These are phyloP conservation scores for Neurospora cerealis DNA, from an alignment of 495 filamentous ascomycete genomes.

Conservation along the genomic window DNA sequence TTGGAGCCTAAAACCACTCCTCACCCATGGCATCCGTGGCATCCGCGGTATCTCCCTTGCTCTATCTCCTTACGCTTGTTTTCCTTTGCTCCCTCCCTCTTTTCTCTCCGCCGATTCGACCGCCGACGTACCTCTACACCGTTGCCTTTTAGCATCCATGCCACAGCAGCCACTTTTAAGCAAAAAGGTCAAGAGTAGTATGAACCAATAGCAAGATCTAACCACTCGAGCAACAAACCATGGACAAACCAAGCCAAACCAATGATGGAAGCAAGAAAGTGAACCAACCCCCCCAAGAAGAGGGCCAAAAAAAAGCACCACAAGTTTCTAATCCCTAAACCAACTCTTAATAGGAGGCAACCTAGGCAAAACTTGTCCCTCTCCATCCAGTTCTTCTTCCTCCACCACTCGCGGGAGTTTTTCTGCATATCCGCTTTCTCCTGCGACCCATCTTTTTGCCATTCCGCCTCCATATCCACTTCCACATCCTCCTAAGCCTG, in stretches of 20 bases:
- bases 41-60: background rate
- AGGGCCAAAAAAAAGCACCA: background rate
- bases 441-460: background rate
- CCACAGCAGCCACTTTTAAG: too few species aligned
- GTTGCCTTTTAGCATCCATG: background rate
- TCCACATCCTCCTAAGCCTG: too few species aligned
- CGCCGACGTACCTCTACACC: background rate
- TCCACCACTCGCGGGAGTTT: background rate
- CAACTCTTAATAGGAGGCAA: background rate
- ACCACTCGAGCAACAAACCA: background rate
- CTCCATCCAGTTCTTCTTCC: background rate
- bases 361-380: background rate
- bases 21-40: background rate
- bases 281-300: background rate
- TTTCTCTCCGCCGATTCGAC: background rate
- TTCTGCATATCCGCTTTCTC: background rate
- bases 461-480: background rate
- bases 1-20: background rate
- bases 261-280: background rate
- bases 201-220: background rate
- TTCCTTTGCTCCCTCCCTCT: background rate
- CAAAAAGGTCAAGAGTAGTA: background rate
- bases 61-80: background rate
- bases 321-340: background rate
- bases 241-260: background rate